A percentile compares a stretch with the other conserved stretches of the same genome.
Conservation (phyloP, 345 rosid species). For the Melaleuca quinquenervia region DNA sequence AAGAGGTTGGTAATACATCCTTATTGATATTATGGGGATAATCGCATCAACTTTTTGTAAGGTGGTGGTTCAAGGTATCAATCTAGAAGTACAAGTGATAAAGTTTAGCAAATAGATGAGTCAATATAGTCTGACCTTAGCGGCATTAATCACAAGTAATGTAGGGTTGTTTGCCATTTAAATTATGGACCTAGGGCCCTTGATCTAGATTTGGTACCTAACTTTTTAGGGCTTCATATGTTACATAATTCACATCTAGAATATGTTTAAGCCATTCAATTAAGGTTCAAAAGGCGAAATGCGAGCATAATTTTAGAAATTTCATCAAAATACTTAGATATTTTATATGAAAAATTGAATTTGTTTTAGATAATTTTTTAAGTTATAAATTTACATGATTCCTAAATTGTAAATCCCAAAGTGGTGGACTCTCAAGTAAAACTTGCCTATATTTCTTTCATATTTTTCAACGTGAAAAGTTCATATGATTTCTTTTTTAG, state of each 20-base stretch:
- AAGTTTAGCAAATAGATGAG: neutral
- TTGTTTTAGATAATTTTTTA: neutral
- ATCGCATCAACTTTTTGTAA: neutral
- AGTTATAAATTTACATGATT: neutral
- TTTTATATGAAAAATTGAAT: neutral
- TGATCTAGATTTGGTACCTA: neutral
- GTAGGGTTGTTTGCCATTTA: neutral
- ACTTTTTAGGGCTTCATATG: neutral
- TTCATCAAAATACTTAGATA: neutral
- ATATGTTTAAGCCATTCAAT: neutral
- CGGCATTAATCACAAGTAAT: neutral
- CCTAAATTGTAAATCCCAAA: neutral
- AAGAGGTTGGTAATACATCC: slow-evolving; percentile 7
- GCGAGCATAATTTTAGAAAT: neutral
- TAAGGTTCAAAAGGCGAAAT: neutral
- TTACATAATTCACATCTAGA: neutral
- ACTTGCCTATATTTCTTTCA: neutral
- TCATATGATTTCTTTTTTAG: neutral
- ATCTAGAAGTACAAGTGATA: neutral
- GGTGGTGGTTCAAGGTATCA: neutral
- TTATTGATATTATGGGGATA: neutral
- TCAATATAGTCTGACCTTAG: neutral
- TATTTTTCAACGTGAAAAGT: neutral
- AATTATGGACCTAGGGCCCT: neutral
- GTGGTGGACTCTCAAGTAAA: neutral